A percentile compares a stretch with the other conserved stretches of the same genome.
Evolutionary conservation across 1,284 basidiomycete genomes (phyloP).

Genomic region (Marasmius sp.): DNA sequence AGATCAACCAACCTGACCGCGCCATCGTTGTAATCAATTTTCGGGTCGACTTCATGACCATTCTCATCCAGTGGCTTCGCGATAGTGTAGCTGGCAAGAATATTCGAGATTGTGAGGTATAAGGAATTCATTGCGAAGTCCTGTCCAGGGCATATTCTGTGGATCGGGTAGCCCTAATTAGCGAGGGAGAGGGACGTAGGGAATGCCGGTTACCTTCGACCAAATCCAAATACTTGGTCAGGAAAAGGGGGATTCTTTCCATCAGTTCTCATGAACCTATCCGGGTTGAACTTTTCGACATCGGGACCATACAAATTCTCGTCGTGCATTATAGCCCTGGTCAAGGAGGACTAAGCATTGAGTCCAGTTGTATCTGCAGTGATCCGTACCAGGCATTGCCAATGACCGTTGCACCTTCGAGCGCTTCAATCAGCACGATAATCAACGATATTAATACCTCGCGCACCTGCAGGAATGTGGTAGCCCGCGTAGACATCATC

Average conservation of each 20-base stretch:
- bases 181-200: no score
- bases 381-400: background rate
- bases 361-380: background rate
- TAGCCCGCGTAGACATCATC: background rate
- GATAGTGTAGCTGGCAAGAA: background rate
- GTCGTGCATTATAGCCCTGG: background rate
- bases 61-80: background rate
- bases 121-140: background rate
- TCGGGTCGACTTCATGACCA: background rate
- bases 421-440: background rate
- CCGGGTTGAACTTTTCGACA: background rate
- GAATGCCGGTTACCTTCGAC: background rate
- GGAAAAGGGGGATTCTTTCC: background rate
- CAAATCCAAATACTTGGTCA: background rate
- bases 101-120: background rate
- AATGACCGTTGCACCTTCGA: background rate
- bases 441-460: no score
- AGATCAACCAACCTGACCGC: no score
- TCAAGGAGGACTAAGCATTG: background rate
- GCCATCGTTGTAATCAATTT: background rate
- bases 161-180: no score
- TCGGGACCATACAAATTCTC: background rate
- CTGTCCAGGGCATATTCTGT: background rate
- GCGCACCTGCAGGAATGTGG: background rate
- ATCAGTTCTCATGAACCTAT: background rate